Evolutionary conservation across 108 stramenopile species (phyloP), one percentile per base, ranked within the genome.

Genomic region (Cyclotella cryptica): DNA sequence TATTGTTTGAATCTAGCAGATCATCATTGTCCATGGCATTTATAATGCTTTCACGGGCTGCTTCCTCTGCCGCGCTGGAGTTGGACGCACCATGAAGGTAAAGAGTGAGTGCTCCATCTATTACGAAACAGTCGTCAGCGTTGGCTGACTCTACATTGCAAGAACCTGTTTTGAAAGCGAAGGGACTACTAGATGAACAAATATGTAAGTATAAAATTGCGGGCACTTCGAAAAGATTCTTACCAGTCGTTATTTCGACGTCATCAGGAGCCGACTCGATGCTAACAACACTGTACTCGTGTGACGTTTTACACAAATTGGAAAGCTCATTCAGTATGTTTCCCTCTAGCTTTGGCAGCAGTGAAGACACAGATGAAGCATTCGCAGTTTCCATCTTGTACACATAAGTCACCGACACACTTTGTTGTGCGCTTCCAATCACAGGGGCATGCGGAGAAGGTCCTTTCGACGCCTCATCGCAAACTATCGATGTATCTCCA

Each of bases 361-460:
- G 65, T 12, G 42, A 29, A 44, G 53, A 21, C 17, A 69, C 53
- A 46, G 54, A 68, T 52, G 62, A 30, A 12, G 70, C 80, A 17
- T 70, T 49, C 18, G 35, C 40, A 26, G 69, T 74, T 58, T 81
- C 80, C 19, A 81, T 73, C 61, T 74, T 72, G 69, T 81, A 81
- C 13, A 58, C 67, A 45, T 74, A 81, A 11, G 41, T 61, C 14
- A 81, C 73, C n/a, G 66, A 39, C 30, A 59, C 64, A 24, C 21
- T 45, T 43, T 40, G 29, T 21, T 11, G 14, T 21, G 55, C 24
- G 3, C 12, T 26, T 26, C n/a, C 60, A 61, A 21, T 30, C 44
- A 21, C 44, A 9, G 43, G 43, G 35, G 7, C 30, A 61, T n/a
- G 0, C 29, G 13, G 14, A 14, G 35, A 39, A 61, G 19, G 35